These are phyloP conservation scores for Syzygium jambos DNA, from an alignment of 345 rosid genomes.

Conservation along the genomic window DNA sequence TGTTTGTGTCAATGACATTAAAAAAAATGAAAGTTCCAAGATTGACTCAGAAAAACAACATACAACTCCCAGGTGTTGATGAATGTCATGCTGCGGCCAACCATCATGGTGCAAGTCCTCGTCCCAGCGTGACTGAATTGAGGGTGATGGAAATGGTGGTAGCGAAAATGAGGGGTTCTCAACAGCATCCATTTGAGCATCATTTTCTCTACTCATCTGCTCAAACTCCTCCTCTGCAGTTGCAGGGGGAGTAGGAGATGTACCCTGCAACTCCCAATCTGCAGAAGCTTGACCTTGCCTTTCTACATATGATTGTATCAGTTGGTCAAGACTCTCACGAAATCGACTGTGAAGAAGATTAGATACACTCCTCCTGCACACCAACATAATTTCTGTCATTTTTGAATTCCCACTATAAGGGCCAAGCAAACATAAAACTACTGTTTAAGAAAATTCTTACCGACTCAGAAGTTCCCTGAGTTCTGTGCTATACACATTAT, in stretches of 20 bases:
- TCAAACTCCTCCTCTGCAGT: conserved; percentile 41
- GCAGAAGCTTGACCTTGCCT: conserved; percentile 62
- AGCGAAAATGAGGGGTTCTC: conserved; percentile 36
- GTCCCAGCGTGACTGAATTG: conserved; percentile 60
- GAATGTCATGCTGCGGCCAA: conserved; percentile 63
- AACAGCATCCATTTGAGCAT: conserved; percentile 29
- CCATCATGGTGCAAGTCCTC: conserved; percentile 32
- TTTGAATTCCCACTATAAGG: background rate
- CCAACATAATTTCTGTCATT: conserved; percentile 11
- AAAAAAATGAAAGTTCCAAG: background rate
- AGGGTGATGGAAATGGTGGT: conserved; percentile 39
- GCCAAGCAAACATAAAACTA: background rate
- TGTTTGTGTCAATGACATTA: background rate
- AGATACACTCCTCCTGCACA: conserved; percentile 85
- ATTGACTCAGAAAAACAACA: conserved; percentile 7
- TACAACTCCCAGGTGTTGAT: conserved; percentile 72
- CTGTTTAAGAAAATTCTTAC: conserved; percentile 19
- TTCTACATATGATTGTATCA: conserved; percentile 77
- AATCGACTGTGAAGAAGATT: conserved; percentile 86
- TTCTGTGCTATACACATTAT: conserved; percentile 51
- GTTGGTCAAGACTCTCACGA: conserved; percentile 79
- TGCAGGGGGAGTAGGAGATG: conserved; percentile 31
- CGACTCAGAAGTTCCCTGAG: conserved; percentile 83
- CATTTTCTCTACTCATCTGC: conserved; percentile 44
- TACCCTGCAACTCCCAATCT: conserved; percentile 65